A percentile compares a stretch with the other conserved stretches of the same genome.
phyloP scores from a whole-genome alignment of 2,329 filamentous ascomycete genomes.

The Xylaria polymorpha region DNA sequence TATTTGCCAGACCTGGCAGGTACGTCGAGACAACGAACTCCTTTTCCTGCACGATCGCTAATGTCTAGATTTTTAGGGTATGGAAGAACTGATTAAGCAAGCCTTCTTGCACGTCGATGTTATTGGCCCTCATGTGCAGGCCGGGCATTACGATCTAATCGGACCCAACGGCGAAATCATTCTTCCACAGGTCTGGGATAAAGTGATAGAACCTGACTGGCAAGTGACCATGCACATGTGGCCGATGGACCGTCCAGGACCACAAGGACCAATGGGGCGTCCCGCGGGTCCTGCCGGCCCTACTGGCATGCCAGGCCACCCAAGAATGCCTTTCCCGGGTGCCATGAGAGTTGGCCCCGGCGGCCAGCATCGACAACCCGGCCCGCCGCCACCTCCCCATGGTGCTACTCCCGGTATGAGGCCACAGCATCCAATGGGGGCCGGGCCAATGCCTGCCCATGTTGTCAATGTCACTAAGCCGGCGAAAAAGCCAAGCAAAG shows the following conservation, averaged over 20 bases:
- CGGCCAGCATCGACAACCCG: conserved; percentile 21
- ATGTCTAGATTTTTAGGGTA: conserved; percentile 66
- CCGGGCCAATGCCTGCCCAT: conserved; percentile 5
- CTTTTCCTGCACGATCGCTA: conserved; percentile 8
- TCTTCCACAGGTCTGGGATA: conserved; percentile 83
- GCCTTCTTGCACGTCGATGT: conserved; percentile 83
- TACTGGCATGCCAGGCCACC: conserved; percentile 21
- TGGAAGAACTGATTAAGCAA: conserved; percentile 88
- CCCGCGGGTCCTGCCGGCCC: conserved; percentile 30
- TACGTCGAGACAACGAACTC: conserved; percentile 58
- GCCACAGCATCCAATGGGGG: conserved; percentile 2
- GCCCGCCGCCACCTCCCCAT: conserved; percentile 23
- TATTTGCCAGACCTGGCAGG: conserved; percentile 84
- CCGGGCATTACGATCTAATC: conserved; percentile 83
- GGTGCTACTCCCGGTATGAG: neutral
- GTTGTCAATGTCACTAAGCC: conserved; percentile 47
- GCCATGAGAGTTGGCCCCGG: conserved; percentile 10
- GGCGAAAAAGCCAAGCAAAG: conserved; percentile 46
- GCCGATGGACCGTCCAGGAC: conserved; percentile 59
- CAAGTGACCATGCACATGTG: conserved; percentile 74
- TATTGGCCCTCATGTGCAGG: conserved; percentile 79
- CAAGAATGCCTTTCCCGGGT: conserved; percentile 14
- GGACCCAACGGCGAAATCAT: conserved; percentile 86
- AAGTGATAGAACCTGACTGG: conserved; percentile 82
- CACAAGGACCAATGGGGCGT: conserved; percentile 34